phyloP scores from a whole-genome alignment of 768 basidiomycete genomes.

The Rubroboletus satanas region DNA sequence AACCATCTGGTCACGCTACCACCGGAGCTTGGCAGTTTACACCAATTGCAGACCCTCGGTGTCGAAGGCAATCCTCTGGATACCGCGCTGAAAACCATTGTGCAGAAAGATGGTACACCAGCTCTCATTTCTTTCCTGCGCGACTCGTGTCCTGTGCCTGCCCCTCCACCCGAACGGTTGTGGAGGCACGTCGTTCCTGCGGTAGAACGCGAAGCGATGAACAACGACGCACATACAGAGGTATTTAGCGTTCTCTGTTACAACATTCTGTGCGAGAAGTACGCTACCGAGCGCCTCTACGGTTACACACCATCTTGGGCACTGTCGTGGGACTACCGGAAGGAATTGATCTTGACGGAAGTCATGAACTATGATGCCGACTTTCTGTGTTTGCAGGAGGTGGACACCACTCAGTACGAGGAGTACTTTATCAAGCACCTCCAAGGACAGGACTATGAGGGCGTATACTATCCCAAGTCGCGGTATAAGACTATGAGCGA shows the following conservation, averaged over 20 bases:
- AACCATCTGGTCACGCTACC: conserved; percentile 88
- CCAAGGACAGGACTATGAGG: conserved; percentile 76
- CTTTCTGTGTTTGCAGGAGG: conserved; percentile 93
- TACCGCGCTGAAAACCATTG: conserved; percentile 63
- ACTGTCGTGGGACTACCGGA: conserved; percentile 90
- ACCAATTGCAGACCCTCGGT: conserved; percentile 89
- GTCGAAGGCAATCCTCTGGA: conserved; percentile 98
- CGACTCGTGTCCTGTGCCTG: conserved; percentile 83
- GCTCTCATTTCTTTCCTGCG: conserved; percentile 88
- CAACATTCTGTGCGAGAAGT: conserved; percentile 92
- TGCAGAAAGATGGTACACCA: conserved; percentile 94
- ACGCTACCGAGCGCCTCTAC: conserved; percentile 84
- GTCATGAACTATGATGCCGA: conserved; percentile 78
- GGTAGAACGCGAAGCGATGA: conserved; percentile 55
- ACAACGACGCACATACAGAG: conserved; percentile 66
- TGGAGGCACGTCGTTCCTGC: conserved; percentile 66
- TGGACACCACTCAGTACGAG: conserved; percentile 88
- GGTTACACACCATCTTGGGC: conserved; percentile 98
- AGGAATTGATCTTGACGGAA: conserved; percentile 83
- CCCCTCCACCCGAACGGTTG: conserved; percentile 72
- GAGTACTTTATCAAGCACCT: conserved; percentile 82
- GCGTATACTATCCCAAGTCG: conserved; percentile 88
- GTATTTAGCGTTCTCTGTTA: conserved; percentile 80
- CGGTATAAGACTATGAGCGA: conserved; percentile 91
- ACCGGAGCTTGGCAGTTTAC: conserved; percentile 80